Base-by-base conservation (phyloP, 257 asterid species). In the Scutellaria barbata region DNA sequence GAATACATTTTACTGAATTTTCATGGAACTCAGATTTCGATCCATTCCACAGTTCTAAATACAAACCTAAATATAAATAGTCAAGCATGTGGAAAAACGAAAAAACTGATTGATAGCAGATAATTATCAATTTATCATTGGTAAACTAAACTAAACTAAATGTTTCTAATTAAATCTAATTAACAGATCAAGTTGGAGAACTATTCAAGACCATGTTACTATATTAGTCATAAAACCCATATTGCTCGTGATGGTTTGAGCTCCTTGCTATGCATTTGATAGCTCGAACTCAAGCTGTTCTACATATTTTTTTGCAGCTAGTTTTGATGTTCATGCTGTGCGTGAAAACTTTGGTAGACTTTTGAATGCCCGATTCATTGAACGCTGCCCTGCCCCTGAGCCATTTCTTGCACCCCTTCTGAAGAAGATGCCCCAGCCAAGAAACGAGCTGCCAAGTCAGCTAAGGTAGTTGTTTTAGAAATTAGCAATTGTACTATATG, bases 311-410 rank as follows among this genome's bases (percentile, higher is more conserved):
- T 35, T 54, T 72, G 71, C 88, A 93, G 98, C 81, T 72, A 76
- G 78, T 76, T 75, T 79, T 75, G 84, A 77, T 65, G 73, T 17
- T 71, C 78, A 76, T 58, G 75, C 25, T 66, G 70, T 82, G 69
- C 82, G 55, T 45, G 90, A 86, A 69, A 81, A 60, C 80, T 86
- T 94, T 81, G 74, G 35, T 46, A 83, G 61, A 78, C 96, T 94
- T 78, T 85, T 87, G 74, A 66, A 64, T 71, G 88, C 90, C 50
- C 81, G 88, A 61, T 89, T 86, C 73, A 79, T 94, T 79, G 99
- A 94, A 78, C 90, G 94, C 8, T 91, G 99, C 68, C 99, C 99
- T 17, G 90, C 83, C 66, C 94, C 96, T 69, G 96, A 82, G 52
- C 98, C 98, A 66, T 79, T 82, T 81, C 84, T 88, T 73, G 79